Conservation (phyloP, 129 eudicot species). For the Tanacetum coccineum region DNA sequence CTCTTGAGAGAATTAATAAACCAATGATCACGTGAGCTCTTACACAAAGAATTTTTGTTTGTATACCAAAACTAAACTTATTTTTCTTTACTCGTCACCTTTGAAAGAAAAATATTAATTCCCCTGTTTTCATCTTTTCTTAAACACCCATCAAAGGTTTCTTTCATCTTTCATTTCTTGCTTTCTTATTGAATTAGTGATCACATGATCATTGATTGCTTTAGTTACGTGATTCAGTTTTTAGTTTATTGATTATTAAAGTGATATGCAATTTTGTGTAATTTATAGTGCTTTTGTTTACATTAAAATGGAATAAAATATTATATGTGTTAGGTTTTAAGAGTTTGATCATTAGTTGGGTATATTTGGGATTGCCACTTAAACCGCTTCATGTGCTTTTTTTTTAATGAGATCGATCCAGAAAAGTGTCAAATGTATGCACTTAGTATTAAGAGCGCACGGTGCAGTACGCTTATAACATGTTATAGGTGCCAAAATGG, state of each 20-base stretch:
- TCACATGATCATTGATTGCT: slow-evolving; percentile 5
- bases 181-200: background rate
- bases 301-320: background rate
- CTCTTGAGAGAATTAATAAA: slow-evolving; percentile 8
- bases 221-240: slow-evolving; percentile 16
- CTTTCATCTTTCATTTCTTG: background rate
- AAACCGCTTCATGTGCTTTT: too few relatives aligned
- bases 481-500: too few relatives aligned
- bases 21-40: slow-evolving; percentile 24
- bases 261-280: slow-evolving; percentile 1
- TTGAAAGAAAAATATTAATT: background rate
- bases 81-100: slow-evolving; percentile 12
- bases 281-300: background rate
- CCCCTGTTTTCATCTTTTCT: background rate
- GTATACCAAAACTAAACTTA: slow-evolving; percentile 11
- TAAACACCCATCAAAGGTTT: slow-evolving; percentile 20
- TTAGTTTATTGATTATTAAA: background rate
- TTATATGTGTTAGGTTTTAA: background rate
- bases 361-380: too few relatives aligned
- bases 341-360: slow-evolving; percentile 24
- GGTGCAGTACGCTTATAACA: too few relatives aligned
- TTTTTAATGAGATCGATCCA: too few relatives aligned
- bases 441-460: too few relatives aligned
- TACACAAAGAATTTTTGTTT: slow-evolving; percentile 22
- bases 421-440: too few relatives aligned